A percentile compares a stretch with the other conserved stretches of the same genome.
These are phyloP conservation scores for Psilocybe mexicana DNA, from an alignment of 1,284 basidiomycete genomes.

Conservation along the genomic window DNA sequence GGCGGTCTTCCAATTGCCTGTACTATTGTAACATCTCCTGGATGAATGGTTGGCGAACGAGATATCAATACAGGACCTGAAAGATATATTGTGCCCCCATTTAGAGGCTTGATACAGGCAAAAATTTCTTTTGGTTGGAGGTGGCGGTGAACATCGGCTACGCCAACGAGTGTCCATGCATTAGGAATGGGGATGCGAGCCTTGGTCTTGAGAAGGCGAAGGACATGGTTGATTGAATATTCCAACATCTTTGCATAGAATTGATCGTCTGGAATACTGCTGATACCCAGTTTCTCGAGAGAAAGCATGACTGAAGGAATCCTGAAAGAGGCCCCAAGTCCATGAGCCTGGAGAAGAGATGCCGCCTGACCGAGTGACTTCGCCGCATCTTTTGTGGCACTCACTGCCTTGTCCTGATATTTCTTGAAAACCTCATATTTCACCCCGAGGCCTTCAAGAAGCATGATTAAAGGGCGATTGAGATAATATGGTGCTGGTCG, in stretches of 20 bases:
- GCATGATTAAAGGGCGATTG: constrained; percentile 71
- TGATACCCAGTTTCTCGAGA: constrained; percentile 37
- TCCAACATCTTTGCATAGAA: constrained; percentile 57
- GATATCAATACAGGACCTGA: constrained; percentile 59
- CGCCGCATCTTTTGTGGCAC: constrained; percentile 43
- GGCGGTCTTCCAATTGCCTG: constrained; percentile 61
- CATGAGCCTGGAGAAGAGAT: constrained; percentile 45
- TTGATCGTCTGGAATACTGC: constrained; percentile 32
- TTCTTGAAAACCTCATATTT: constrained; percentile 51
- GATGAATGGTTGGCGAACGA: constrained; percentile 66
- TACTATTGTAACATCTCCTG: constrained; percentile 66
- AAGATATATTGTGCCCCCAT: constrained; percentile 46
- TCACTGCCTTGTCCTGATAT: constrained; percentile 56
- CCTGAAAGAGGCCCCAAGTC: constrained; percentile 42
- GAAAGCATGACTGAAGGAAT: constrained; percentile 39
- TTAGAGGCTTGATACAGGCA: constrained; percentile 48
- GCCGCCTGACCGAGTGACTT: constrained; percentile 46
- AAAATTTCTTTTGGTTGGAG: constrained; percentile 58
- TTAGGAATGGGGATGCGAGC: constrained; percentile 66
- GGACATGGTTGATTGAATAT: constrained; percentile 58
- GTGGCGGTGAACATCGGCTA: constrained; percentile 59
- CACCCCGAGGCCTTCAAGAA: constrained; percentile 61
- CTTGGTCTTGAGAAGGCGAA: constrained; percentile 65
- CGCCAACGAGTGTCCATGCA: constrained; percentile 67
- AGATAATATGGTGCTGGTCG: constrained; percentile 58